Evolutionary conservation across 768 basidiomycete species (phyloP), one percentile per base, ranked within the genome.

Genomic region (Kwoniella sp.): DNA sequence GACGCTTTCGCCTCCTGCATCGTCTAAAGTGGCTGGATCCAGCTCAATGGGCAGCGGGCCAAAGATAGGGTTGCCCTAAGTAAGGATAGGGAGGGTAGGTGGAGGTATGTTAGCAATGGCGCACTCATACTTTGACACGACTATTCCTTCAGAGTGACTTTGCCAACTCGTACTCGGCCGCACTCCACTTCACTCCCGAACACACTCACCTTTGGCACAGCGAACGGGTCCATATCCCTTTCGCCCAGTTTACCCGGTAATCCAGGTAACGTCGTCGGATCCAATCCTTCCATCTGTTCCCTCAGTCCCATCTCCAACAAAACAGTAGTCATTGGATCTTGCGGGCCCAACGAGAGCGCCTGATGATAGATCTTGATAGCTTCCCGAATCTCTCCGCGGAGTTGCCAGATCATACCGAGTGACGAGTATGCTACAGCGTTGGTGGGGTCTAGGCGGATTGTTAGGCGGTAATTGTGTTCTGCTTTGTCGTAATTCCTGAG

Each of bases 301-400:
- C 60, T 64, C 27, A 81, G 53, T 1, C 73, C 74, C 63, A 77
- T 71, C 58, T 78, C 77, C 12, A 81, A 64, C 24, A 81, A 58
- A 1, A 78, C 72, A 3, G 80, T 79, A 0, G 71, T 66, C 36
- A 79, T 72, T 9, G 80, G 68, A 55, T 79, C 78, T 60, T 80
- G 79, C 1, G 80, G 70, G 17, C 63, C 58, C 4, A 81, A 66
- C 13, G 58, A 55, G 63, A 86, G 40, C 58, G 92, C 94, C 83
- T 94, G 91, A 76, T 99, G 96, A 69, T 96, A 98, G 64, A 88
- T 88, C 37, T 91, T 81, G 68, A 99, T 93, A 1, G 95, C 90
- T 13, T 85, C 84, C 68, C 94, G 88, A 6, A 88, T 79, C 52
- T 91, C 83, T 24, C 86, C 86, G 67, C 87, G 81, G 19, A 90